Evolutionary conservation across 345 rosid species (phyloP).

Genomic region (Streptanthus diversifolius): DNA sequence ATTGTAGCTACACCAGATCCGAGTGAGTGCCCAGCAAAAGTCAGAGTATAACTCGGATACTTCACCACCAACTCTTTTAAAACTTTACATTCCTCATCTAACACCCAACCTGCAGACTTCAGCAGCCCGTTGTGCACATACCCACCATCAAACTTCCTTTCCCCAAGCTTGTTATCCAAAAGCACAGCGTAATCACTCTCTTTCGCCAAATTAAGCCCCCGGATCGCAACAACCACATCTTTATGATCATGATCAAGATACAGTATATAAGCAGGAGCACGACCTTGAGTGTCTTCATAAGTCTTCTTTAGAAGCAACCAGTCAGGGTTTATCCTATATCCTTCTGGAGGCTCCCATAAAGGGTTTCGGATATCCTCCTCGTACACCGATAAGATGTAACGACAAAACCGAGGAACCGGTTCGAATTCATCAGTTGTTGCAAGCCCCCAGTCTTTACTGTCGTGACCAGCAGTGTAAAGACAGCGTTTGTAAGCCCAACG

Average conservation of each 20-base stretch:
- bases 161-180: slow-evolving; percentile 82
- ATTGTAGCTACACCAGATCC: slow-evolving; percentile 94
- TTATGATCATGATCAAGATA: slow-evolving; percentile 74
- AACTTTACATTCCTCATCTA: slow-evolving; percentile 69
- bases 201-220: slow-evolving; percentile 84
- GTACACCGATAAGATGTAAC: slow-evolving; percentile 83
- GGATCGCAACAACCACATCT: slow-evolving; percentile 72
- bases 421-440: slow-evolving; percentile 84
- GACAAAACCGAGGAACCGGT: slow-evolving; percentile 83
- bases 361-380: slow-evolving; percentile 82
- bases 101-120: slow-evolving; percentile 84
- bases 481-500: slow-evolving; percentile 98
- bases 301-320: slow-evolving; percentile 56
- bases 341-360: slow-evolving; percentile 86
- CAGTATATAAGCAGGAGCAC: slow-evolving; percentile 71
- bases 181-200: slow-evolving; percentile 86
- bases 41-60: slow-evolving; percentile 74
- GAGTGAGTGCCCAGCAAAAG: slow-evolving; percentile 89
- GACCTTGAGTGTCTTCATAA: slow-evolving; percentile 73
- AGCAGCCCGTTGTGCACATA: slow-evolving; percentile 90
- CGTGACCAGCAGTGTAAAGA: slow-evolving; percentile 85
- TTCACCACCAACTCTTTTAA: slow-evolving; percentile 59
- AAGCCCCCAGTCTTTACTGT: slow-evolving; percentile 87
- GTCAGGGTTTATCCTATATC: slow-evolving; percentile 81
- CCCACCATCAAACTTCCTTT: slow-evolving; percentile 79